A percentile compares a stretch with the other conserved stretches of the same genome.
Conservation (phyloP, 164 flowering plant species). For the Aristolochia contorta region DNA sequence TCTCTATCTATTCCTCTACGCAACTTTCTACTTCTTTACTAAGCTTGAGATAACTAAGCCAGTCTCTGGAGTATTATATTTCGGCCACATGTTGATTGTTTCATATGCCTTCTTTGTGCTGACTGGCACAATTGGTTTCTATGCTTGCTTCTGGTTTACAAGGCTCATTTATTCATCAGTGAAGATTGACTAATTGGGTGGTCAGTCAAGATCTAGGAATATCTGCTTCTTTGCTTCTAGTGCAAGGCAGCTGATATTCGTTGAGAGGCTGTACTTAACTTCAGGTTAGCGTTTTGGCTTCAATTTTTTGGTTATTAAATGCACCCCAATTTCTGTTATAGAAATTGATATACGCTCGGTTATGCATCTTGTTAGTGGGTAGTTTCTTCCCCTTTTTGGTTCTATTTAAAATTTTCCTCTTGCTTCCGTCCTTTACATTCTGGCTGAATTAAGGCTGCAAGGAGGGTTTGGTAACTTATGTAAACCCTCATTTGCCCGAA, state of each 20-base stretch:
- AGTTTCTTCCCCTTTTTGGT: not conserved
- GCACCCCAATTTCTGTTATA: not conserved
- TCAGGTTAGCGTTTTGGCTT: no score
- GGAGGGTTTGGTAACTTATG: no score
- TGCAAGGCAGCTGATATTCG: no score
- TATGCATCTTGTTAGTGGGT: constrained; percentile 7
- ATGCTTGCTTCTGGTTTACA: constrained; percentile 88
- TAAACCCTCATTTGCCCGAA: no score
- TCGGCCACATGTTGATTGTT: constrained; percentile 80
- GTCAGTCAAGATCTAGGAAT: no score
- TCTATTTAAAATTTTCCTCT: no score
- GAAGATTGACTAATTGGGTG: constrained; percentile 56
- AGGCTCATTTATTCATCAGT: constrained; percentile 92
- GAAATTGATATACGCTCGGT: constrained; percentile 3
- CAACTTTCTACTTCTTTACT: constrained; percentile 80
- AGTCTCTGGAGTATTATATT: constrained; percentile 70
- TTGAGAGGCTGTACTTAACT: no score
- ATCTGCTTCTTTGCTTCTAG: no score
- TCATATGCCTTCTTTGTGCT: constrained; percentile 88
- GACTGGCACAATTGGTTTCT: constrained; percentile 86
- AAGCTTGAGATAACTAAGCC: constrained; percentile 85
- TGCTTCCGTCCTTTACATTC: no score
- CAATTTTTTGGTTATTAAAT: not conserved
- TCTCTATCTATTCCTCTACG: constrained; percentile 77
- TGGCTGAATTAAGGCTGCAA: no score